A percentile compares a stretch with the other conserved stretches of the same genome.
Conservation (phyloP, 768 basidiomycete genomes). For the Suillus subluteus region DNA sequence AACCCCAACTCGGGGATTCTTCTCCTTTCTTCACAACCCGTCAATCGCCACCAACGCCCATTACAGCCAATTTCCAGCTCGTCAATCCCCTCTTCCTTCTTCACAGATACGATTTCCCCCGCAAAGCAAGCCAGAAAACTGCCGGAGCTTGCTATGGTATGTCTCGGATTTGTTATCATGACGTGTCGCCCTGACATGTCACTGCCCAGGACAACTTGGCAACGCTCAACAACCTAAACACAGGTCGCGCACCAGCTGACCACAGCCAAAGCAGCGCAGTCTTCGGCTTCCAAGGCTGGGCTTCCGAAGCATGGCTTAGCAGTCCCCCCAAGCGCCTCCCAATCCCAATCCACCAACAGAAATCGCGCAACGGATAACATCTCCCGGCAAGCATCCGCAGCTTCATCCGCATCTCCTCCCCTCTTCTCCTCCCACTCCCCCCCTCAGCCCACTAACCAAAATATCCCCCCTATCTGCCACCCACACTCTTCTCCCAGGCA, state of each 20-base stretch:
- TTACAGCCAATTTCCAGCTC: slow-evolving; percentile 15
- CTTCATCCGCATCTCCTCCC: slow-evolving; percentile 28
- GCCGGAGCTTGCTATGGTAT: slow-evolving; percentile 36
- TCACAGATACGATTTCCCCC: slow-evolving; percentile 23
- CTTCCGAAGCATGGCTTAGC: slow-evolving; percentile 34
- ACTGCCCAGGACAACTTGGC: slow-evolving; percentile 30
- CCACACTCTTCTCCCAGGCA: slow-evolving; percentile 28
- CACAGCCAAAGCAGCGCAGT: slow-evolving; percentile 4
- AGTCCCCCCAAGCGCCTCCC: slow-evolving; percentile 1
- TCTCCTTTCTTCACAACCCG: slow-evolving; percentile 7
- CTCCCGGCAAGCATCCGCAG: slow-evolving; percentile 28
- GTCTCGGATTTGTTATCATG: slow-evolving; percentile 7
- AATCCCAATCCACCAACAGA: slow-evolving; percentile 19
- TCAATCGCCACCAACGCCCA: slow-evolving; percentile 11
- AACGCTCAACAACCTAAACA: slow-evolving; percentile 30
- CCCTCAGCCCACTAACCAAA: slow-evolving; percentile 23
- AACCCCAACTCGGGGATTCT: slow-evolving; percentile 16
- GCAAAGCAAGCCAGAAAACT: slow-evolving; percentile 30
- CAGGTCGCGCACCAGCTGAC: slow-evolving; percentile 26
- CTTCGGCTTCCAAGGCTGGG: slow-evolving; percentile 35
- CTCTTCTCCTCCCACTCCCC: slow-evolving; percentile 27
- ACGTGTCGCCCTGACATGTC: slow-evolving; percentile 3
- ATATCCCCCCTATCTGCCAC: slow-evolving; percentile 28
- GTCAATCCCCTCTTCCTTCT: slow-evolving; percentile 34
- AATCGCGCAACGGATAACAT: slow-evolving; percentile 33